Evolutionary conservation across 768 basidiomycete species (phyloP).

Genomic region (Rhizopogon roseolus): DNA sequence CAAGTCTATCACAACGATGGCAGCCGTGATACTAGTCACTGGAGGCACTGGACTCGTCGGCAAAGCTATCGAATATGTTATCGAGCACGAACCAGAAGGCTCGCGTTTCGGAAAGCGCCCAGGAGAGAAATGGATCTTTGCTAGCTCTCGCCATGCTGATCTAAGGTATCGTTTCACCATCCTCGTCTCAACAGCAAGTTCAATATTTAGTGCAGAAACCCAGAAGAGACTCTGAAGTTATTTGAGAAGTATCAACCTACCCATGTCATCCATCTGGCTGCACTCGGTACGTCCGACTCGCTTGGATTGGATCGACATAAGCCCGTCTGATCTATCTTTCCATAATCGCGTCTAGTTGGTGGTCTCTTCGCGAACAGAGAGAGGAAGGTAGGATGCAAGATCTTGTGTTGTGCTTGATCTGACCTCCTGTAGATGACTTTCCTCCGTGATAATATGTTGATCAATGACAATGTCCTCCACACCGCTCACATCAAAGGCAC

Average conservation of each 20-base stretch:
- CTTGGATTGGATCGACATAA: background rate
- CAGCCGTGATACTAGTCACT: conserved; percentile 67
- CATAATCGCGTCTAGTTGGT: conserved; percentile 53
- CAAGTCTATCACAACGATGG: conserved; percentile 13
- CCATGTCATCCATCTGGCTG: conserved; percentile 95
- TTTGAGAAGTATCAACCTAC: conserved; percentile 93
- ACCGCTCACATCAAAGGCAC: conserved; percentile 59
- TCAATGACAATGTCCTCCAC: conserved; percentile 93
- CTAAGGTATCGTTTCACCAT: conserved; percentile 48
- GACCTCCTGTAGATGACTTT: conserved; percentile 63
- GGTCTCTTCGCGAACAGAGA: conserved; percentile 96
- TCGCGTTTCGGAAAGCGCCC: conserved; percentile 72
- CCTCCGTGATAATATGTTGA: conserved; percentile 89
- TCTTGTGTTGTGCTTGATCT: background rate
- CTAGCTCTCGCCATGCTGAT: conserved; percentile 76
- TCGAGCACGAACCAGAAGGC: conserved; percentile 73
- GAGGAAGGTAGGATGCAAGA: conserved; percentile 57
- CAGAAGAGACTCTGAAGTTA: conserved; percentile 60
- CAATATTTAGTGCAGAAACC: conserved; percentile 44
- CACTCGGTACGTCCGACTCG: conserved; percentile 58
- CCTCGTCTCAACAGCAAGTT: background rate
- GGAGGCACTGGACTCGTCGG: conserved; percentile 87
- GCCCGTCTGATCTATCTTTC: conserved; percentile 5
- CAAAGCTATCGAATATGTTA: conserved; percentile 72
- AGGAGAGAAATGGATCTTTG: conserved; percentile 86